Conservation (phyloP, 257 asterid genomes). For the Paraleonurus japonicus region DNA sequence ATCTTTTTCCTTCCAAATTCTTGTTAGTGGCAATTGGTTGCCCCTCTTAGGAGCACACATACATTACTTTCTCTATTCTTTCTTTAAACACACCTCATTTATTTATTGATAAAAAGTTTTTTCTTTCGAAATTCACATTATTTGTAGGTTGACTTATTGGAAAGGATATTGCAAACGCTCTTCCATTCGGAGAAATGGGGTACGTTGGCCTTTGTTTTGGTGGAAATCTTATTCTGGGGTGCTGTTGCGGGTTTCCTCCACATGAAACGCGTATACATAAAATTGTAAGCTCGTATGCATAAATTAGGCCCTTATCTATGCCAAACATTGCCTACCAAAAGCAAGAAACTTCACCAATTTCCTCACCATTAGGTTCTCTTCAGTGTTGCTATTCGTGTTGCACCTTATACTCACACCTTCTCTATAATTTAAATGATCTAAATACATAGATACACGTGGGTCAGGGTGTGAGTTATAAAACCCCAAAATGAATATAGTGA, state of each 20-base stretch:
- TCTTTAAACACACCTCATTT: background rate
- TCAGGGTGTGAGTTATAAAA: background rate
- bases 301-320: too few relatives aligned
- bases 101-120: background rate
- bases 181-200: conserved; percentile 71
- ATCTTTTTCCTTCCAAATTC: background rate
- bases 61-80: background rate
- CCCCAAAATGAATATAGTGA: background rate
- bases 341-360: too few relatives aligned
- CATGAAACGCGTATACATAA: conserved; percentile 57
- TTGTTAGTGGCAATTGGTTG: background rate
- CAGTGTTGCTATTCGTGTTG: background rate
- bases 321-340: too few relatives aligned
- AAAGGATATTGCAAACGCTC: conserved; percentile 46
- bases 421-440: too few relatives aligned
- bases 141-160: conserved; percentile 55
- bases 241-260: conserved; percentile 68
- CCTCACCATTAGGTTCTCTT: too few relatives aligned
- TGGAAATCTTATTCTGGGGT: conserved; percentile 87
- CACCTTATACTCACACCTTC: too few relatives aligned
- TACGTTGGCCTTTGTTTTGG: conserved; percentile 60
- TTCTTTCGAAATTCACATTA: conserved; percentile 2
- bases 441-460: background rate
- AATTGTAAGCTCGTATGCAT: too few relatives aligned
- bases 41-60: background rate